phyloP scores from a whole-genome alignment of 2,329 filamentous ascomycete species.

The Hypomyces rosellus region DNA sequence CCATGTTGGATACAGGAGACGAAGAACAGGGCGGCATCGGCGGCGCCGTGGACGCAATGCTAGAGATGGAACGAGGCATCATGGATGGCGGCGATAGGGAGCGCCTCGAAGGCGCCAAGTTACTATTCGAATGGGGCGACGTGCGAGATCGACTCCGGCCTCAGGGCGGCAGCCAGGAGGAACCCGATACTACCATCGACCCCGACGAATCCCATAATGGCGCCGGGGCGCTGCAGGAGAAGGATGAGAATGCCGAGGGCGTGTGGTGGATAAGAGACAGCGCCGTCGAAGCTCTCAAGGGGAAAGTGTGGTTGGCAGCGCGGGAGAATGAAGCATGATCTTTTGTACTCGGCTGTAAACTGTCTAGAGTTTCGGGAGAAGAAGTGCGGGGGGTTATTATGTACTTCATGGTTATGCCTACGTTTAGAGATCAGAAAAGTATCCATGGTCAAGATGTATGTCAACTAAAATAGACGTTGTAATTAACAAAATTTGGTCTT shows the following conservation, averaged over 20 bases:
- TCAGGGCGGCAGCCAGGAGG: background rate
- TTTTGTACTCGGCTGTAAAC: too few species aligned
- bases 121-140: conserved; percentile 53
- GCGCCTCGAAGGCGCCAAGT: conserved; percentile 41
- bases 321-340: conserved; percentile 22
- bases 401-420: conserved; percentile 14
- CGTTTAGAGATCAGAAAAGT: too few species aligned
- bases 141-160: conserved; percentile 32
- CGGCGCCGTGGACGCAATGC: conserved; percentile 61
- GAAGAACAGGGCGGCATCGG: conserved; percentile 43
- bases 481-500: too few species aligned
- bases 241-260: conserved; percentile 22
- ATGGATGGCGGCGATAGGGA: conserved; percentile 34
- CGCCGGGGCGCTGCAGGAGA: conserved; percentile 14
- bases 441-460: too few species aligned
- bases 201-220: conserved; percentile 20
- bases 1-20: conserved; percentile 49
- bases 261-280: conserved; percentile 52
- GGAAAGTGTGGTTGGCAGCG: conserved; percentile 46
- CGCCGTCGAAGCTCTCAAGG: conserved; percentile 49
- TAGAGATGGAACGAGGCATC: conserved; percentile 55
- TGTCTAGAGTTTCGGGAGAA: too few species aligned
- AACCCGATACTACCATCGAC: conserved; percentile 21
- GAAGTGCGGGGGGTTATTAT: too few species aligned
- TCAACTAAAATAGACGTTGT: too few species aligned